These are phyloP conservation scores for Pyrus communis DNA, from an alignment of 306 rosid species.

Conservation along the genomic window DNA sequence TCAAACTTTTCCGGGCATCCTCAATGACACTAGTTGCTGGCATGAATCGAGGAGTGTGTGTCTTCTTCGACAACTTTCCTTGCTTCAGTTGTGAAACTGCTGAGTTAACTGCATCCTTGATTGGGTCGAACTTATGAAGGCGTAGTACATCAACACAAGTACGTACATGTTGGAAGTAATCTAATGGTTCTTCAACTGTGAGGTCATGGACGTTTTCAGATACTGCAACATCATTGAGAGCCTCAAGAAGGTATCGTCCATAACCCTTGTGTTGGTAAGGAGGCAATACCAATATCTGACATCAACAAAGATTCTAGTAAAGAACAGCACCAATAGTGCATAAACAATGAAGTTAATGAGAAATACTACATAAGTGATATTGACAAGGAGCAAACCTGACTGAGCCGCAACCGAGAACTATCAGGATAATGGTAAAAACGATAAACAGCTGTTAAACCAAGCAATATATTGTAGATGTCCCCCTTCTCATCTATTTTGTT, in stretches of 20 bases:
- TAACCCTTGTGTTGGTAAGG: constrained; percentile 85
- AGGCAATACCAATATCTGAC: constrained; percentile 75
- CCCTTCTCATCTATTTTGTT: constrained; percentile 49
- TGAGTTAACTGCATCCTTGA: constrained; percentile 37
- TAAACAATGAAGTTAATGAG: neutral
- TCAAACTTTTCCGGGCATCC: constrained; percentile 55
- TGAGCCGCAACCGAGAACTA: constrained; percentile 64
- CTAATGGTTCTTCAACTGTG: constrained; percentile 89
- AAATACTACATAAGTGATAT: neutral
- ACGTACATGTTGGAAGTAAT: constrained; percentile 69
- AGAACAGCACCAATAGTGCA: neutral
- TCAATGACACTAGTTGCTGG: constrained; percentile 52
- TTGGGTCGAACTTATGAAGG: constrained; percentile 47
- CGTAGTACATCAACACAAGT: constrained; percentile 64
- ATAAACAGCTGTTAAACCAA: constrained; percentile 82
- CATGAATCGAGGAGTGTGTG: constrained; percentile 39
- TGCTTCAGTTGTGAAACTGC: constrained; percentile 54
- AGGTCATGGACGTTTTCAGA: constrained; percentile 71
- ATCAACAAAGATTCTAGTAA: constrained; percentile 14
- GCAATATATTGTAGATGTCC: constrained; percentile 35
- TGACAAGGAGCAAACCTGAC: constrained; percentile 57
- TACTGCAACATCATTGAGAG: constrained; percentile 51
- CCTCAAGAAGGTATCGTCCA: constrained; percentile 73
- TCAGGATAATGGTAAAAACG: constrained; percentile 85
- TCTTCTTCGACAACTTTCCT: constrained; percentile 70